phyloP scores from a whole-genome alignment of 805 yeast species.

The Metschnikowia rubicola region DNA sequence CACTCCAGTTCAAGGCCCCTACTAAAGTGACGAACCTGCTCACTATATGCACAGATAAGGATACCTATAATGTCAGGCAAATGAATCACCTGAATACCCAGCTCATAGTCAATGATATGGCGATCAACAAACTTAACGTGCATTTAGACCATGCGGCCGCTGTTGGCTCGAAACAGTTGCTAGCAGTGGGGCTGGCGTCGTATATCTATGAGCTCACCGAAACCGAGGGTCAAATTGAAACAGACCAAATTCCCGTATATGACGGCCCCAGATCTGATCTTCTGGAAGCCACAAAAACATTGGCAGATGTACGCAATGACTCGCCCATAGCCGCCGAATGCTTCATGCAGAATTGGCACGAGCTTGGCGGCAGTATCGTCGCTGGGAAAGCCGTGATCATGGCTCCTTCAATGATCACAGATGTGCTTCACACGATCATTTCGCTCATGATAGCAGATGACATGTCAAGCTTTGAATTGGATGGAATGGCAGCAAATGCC shows the following conservation, averaged over 20 bases:
- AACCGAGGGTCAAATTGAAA: slow-evolving; percentile 29
- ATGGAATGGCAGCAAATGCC: slow-evolving; percentile 17
- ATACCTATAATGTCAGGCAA: slow-evolving; percentile 67
- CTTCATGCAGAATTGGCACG: slow-evolving; percentile 51
- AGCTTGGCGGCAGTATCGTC: slow-evolving; percentile 52
- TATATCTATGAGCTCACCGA: slow-evolving; percentile 36
- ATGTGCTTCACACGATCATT: slow-evolving; percentile 25
- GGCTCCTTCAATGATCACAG: slow-evolving; percentile 22
- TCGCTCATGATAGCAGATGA: slow-evolving; percentile 25
- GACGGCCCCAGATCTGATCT: slow-evolving; percentile 7
- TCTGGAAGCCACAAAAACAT: slow-evolving; percentile 12
- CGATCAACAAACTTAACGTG: slow-evolving; percentile 1
- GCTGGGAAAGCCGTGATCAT: slow-evolving; percentile 41
- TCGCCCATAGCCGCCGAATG: slow-evolving; percentile 56
- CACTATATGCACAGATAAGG: slow-evolving; percentile 55
- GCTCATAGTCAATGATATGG: slow-evolving; percentile 41
- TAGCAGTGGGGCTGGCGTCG: slow-evolving; percentile 28
- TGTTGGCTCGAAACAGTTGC: slow-evolving; percentile 3
- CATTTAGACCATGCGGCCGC: neutral
- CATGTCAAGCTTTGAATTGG: slow-evolving; percentile 14
- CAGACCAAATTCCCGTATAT: slow-evolving; percentile 25
- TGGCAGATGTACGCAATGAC: slow-evolving; percentile 34
- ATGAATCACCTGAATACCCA: slow-evolving; percentile 87
- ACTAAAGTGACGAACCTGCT: slow-evolving; percentile 32
- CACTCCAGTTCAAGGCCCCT: slow-evolving; percentile 17